phyloP scores from a whole-genome alignment of 106 monocot genomes.

The Apostasia shenzhenica region DNA sequence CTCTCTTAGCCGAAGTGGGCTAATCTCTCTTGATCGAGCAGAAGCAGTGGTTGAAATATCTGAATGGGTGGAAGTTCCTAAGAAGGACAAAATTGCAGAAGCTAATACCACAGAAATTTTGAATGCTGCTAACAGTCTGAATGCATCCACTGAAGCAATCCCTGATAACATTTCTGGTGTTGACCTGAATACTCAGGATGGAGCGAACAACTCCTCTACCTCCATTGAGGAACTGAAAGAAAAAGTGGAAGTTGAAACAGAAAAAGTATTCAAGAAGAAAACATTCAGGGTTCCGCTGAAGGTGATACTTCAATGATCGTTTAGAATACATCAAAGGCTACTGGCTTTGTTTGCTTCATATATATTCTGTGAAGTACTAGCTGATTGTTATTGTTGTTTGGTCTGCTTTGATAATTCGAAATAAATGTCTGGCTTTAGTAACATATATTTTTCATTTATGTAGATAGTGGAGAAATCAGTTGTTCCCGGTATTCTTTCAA shows the following conservation, averaged over 20 bases:
- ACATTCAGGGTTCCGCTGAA: conserved; percentile 90
- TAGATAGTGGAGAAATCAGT: conserved; percentile 75
- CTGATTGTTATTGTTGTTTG: neutral
- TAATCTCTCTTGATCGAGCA: conserved; percentile 88
- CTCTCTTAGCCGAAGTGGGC: conserved; percentile 84
- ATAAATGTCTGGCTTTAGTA: too few relatives aligned
- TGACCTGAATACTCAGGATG: conserved; percentile 36
- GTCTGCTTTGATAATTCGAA: too few relatives aligned
- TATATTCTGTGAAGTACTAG: too few relatives aligned
- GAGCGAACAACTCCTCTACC: conserved; percentile 21
- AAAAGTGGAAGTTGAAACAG: conserved; percentile 34
- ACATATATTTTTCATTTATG: conserved; percentile 2
- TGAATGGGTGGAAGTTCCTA: conserved; percentile 97
- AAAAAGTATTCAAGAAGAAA: conserved; percentile 83
- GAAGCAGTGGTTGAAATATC: conserved; percentile 92
- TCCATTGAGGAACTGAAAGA: conserved; percentile 26
- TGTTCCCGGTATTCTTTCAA: conserved; percentile 70
- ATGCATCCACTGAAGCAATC: conserved; percentile 26
- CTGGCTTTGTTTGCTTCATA: too few relatives aligned
- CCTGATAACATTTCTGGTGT: conserved; percentile 20
- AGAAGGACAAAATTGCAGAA: conserved; percentile 60
- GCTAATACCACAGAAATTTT: conserved; percentile 21
- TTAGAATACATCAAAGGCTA: neutral
- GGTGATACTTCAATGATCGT: conserved; percentile 30
- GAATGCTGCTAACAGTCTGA: conserved; percentile 21